These are phyloP conservation scores for Penicillium crystallinum DNA, from an alignment of 495 filamentous ascomycete species.

Conservation along the genomic window DNA sequence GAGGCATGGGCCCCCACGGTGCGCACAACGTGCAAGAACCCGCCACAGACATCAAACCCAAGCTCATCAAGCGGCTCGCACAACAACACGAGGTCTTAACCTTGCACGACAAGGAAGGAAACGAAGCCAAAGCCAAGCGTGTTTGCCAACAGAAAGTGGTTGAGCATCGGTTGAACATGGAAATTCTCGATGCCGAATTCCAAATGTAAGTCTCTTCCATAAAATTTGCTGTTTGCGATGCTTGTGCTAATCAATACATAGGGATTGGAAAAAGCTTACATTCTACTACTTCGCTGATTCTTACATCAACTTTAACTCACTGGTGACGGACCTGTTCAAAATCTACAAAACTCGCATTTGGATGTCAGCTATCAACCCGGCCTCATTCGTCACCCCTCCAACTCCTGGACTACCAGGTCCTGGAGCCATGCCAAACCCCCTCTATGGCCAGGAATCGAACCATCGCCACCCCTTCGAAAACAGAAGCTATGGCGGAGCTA, in stretches of 20 bases:
- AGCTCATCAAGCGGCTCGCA: conserved; percentile 91
- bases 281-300: conserved; percentile 98
- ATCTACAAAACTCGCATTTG: conserved; percentile 98
- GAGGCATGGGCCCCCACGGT: conserved; percentile 67
- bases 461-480: conserved; percentile 33
- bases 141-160: conserved; percentile 93
- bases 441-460: conserved; percentile 35
- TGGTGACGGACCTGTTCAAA: conserved; percentile 96
- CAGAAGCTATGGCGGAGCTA: conserved; percentile 24
- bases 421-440: conserved; percentile 21
- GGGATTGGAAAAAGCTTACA: conserved; percentile 98
- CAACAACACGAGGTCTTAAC: conserved; percentile 83
- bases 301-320: conserved; percentile 97
- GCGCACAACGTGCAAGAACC: conserved; percentile 70
- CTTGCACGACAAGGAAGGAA: conserved; percentile 90
- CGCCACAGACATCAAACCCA: conserved; percentile 80
- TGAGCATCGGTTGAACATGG: conserved; percentile 94
- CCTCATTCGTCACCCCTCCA: conserved; percentile 83
- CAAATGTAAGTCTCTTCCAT: conserved; percentile 69
- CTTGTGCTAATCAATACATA: conserved; percentile 28
- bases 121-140: conserved; percentile 94
- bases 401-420: conserved; percentile 57
- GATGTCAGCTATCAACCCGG: conserved; percentile 99
- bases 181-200: conserved; percentile 98
- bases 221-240: background rate